These are phyloP conservation scores for Nakazawaea ishiwadae DNA, from an alignment of 805 yeast genomes.

Conservation along the genomic window DNA sequence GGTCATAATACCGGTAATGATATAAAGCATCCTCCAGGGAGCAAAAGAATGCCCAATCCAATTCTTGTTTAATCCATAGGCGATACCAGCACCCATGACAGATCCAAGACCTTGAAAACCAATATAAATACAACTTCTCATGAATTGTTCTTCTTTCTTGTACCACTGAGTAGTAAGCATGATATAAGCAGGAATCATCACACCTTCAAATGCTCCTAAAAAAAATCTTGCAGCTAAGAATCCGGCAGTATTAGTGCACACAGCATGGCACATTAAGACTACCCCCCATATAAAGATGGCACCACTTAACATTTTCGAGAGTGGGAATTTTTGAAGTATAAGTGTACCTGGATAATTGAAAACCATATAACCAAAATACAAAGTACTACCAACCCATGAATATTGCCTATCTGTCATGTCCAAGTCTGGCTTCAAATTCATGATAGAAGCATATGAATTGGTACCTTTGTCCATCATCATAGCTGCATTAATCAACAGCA, in stretches of 20 bases:
- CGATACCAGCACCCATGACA: conserved; percentile 45
- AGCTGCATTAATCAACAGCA: conserved; percentile 27
- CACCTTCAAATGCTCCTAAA: conserved; percentile 48
- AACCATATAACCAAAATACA: conserved; percentile 42
- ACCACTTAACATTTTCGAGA: conserved; percentile 43
- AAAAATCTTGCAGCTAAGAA: conserved; percentile 51
- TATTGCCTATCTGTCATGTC: conserved; percentile 32
- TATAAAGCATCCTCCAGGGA: conserved; percentile 58
- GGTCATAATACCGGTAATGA: conserved; percentile 60
- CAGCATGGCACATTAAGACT: conserved; percentile 46
- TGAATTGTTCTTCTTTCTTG: conserved; percentile 38
- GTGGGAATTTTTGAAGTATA: conserved; percentile 46
- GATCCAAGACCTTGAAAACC: conserved; percentile 43
- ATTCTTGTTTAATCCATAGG: conserved; percentile 45
- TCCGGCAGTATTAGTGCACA: conserved; percentile 46
- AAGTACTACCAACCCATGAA: conserved; percentile 40
- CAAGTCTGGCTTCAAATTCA: conserved; percentile 32
- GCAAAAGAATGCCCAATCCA: conserved; percentile 33
- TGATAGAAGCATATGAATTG: conserved; percentile 32
- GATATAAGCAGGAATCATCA: conserved; percentile 50
- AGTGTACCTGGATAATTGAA: conserved; percentile 40
- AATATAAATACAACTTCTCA: conserved; percentile 37
- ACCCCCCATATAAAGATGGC: conserved; percentile 52
- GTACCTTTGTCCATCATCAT: conserved; percentile 39
- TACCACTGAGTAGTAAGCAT: conserved; percentile 57